Evolutionary conservation across 495 filamentous ascomycete species (phyloP).

Genomic region (Daldinia concentrica): DNA sequence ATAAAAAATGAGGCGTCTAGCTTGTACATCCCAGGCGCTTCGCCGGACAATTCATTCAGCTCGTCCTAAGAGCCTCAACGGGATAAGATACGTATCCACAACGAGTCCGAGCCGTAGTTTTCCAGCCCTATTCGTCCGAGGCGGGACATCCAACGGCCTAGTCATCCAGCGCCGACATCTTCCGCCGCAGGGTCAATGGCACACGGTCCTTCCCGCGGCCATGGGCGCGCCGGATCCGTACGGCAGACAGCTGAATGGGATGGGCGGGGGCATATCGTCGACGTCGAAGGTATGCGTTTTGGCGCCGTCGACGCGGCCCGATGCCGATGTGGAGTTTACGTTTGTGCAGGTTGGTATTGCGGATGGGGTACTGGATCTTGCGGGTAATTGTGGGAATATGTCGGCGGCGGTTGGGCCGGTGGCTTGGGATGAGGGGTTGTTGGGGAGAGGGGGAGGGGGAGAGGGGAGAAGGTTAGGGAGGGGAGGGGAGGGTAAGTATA

Average conservation of each 20-base stretch:
- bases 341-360: conserved; percentile 74
- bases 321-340: conserved; percentile 76
- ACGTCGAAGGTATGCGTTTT: conserved; percentile 78
- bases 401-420: conserved; percentile 71
- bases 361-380: conserved; percentile 67
- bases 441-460: not conserved
- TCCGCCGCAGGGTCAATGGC: conserved; percentile 59
- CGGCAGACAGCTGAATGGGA: conserved; percentile 74
- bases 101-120: conserved; percentile 45
- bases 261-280: conserved; percentile 75
- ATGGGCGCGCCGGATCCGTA: conserved; percentile 76
- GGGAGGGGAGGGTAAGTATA: conserved; percentile 43
- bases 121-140: conserved; percentile 75
- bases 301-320: conserved; percentile 53
- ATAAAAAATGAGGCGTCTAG: not conserved
- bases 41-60: not conserved
- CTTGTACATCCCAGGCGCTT: conserved; percentile 2
- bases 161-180: conserved; percentile 68
- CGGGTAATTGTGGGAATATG: conserved; percentile 82
- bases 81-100: not conserved
- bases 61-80: not conserved
- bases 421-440: conserved; percentile 65
- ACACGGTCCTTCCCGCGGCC: conserved; percentile 63
- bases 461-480: conserved; percentile 28
- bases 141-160: conserved; percentile 75